Conservation (phyloP, 192 early-diverging fungal genomes). For the Spinellus fusiger region DNA sequence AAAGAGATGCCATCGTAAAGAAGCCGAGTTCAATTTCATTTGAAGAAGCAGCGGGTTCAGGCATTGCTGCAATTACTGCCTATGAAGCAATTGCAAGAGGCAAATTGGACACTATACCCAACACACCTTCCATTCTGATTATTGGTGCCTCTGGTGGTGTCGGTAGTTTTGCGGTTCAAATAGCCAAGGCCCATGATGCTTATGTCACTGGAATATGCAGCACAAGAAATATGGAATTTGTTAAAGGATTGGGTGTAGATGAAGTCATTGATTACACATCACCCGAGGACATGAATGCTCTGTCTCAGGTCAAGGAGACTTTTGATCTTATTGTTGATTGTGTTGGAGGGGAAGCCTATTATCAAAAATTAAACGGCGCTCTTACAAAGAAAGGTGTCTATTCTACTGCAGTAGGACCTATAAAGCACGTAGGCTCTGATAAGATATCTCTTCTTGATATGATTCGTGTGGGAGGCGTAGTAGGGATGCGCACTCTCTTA, state of each 20-base stretch:
- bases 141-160: conserved; percentile 47
- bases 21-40: conserved; percentile 16
- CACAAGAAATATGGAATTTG: conserved; percentile 33
- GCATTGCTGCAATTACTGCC: conserved; percentile 10
- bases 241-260: conserved; percentile 47
- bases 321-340: conserved; percentile 42
- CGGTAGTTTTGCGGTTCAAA: conserved; percentile 42
- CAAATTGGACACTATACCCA: conserved; percentile 5
- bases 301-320: conserved; percentile 4
- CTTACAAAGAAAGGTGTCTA: conserved; percentile 5
- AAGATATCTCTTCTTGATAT: not conserved
- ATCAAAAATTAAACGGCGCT: not conserved
- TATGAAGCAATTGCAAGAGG: conserved; percentile 6
- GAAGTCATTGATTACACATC: conserved; percentile 47
- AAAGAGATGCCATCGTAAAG: not conserved
- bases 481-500: not conserved
- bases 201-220: conserved; percentile 46
- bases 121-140: conserved; percentile 24
- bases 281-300: conserved; percentile 23
- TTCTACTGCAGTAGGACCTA: conserved; percentile 6
- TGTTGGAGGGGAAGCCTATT: conserved; percentile 28
- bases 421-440: not conserved
- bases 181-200: conserved; percentile 42
- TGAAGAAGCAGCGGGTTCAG: conserved; percentile 12
- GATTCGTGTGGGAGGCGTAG: not conserved